Conservation (phyloP, 257 asterid species). For the Scutellaria minor region DNA sequence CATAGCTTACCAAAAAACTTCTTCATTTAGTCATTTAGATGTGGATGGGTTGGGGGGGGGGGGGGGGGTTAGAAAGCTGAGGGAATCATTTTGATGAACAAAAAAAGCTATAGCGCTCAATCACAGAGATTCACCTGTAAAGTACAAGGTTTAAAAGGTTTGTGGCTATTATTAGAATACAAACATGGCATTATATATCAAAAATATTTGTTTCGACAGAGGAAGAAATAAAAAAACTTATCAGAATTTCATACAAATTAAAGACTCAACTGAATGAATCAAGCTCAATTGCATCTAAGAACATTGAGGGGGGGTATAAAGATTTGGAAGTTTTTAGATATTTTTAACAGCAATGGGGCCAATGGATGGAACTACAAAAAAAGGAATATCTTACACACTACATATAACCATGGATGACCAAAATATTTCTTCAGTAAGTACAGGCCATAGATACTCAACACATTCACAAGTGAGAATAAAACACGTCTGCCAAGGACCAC, state of each 20-base stretch:
- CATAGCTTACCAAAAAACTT: not conserved
- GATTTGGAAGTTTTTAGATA: not conserved
- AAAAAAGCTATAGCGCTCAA: not conserved
- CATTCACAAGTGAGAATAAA: not conserved
- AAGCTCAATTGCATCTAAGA: slow-evolving; percentile 18
- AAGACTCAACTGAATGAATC: not conserved
- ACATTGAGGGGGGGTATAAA: not conserved
- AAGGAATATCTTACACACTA: too few species aligned
- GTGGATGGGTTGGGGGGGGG: too few species aligned
- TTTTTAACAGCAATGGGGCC: not conserved
- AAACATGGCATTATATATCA: slow-evolving; percentile 14
- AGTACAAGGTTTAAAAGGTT: not conserved
- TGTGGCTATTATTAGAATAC: slow-evolving; percentile 9
- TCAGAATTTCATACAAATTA: not conserved
- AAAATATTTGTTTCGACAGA: not conserved
- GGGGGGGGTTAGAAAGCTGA: not conserved
- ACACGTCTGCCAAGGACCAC: not conserved
- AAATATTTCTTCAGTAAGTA: slow-evolving; percentile 13
- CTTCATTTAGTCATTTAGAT: not conserved
- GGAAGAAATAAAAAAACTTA: not conserved
- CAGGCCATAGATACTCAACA: not conserved
- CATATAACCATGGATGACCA: not conserved
- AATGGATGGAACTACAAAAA: not conserved
- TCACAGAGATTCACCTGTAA: not conserved
- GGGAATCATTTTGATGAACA: slow-evolving; percentile 4